These are phyloP conservation scores for Waitea zeae DNA, from an alignment of 1,284 basidiomycete species.

Conservation along the genomic window DNA sequence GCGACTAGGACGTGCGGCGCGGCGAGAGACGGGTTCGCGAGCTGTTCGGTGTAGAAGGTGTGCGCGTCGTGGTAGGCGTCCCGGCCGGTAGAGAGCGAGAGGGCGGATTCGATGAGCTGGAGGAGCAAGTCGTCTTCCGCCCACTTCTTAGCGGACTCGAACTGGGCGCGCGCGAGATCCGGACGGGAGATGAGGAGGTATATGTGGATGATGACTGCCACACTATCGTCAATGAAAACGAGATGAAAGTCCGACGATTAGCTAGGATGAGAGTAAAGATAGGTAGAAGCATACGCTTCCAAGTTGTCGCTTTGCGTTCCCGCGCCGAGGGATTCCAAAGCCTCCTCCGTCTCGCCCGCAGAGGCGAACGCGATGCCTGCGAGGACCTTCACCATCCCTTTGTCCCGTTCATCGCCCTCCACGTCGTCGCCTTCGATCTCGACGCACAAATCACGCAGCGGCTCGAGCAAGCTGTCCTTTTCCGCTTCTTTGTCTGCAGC, in stretches of 20 bases:
- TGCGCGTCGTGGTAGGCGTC: slow-evolving; percentile 53
- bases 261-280: slow-evolving; percentile 2
- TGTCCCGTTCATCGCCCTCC: slow-evolving; percentile 48
- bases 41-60: slow-evolving; percentile 87
- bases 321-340: slow-evolving; percentile 68
- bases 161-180: slow-evolving; percentile 76
- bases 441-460: slow-evolving; percentile 69
- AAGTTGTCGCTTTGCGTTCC: slow-evolving; percentile 59
- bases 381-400: slow-evolving; percentile 56
- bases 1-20: slow-evolving; percentile 64
- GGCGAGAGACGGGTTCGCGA: slow-evolving; percentile 69
- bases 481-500: slow-evolving; percentile 24
- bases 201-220: slow-evolving; percentile 69
- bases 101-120: slow-evolving; percentile 79
- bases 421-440: slow-evolving; percentile 68
- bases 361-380: slow-evolving; percentile 74
- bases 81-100: slow-evolving; percentile 67
- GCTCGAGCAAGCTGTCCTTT: slow-evolving; percentile 50
- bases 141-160: slow-evolving; percentile 66
- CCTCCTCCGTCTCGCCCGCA: slow-evolving; percentile 80
- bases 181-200: slow-evolving; percentile 73
- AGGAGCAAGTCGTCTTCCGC: slow-evolving; percentile 82
- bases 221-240: slow-evolving; percentile 23
- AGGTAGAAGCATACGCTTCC: slow-evolving; percentile 64
- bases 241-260: neutral